Conservation (phyloP, 306 rosid species). For the Arachis stenosperma region DNA sequence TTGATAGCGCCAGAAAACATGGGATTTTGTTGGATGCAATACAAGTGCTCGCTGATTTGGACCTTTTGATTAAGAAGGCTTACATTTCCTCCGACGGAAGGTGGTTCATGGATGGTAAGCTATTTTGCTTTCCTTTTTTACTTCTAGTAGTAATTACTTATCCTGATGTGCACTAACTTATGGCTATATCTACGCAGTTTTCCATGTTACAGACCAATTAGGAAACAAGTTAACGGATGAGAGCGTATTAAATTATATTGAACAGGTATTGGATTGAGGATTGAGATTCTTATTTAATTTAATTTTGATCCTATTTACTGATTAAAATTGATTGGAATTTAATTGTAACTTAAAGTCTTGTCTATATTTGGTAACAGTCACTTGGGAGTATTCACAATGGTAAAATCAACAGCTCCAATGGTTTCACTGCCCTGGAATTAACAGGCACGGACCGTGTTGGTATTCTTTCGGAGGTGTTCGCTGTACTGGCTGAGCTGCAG, state of each 20-base stretch:
- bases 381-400: slow-evolving; percentile 67
- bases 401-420: slow-evolving; percentile 45
- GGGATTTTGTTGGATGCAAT: slow-evolving; percentile 92
- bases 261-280: slow-evolving; percentile 61
- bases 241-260: slow-evolving; percentile 75
- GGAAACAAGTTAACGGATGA: slow-evolving; percentile 89
- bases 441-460: slow-evolving; percentile 89
- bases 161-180: neutral
- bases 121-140: neutral
- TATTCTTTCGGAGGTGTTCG: slow-evolving; percentile 90
- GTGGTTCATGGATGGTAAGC: slow-evolving; percentile 98
- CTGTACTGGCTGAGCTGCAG: slow-evolving; percentile 74
- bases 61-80: slow-evolving; percentile 84
- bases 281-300: neutral
- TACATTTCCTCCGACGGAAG: slow-evolving; percentile 91
- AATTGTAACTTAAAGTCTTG: neutral
- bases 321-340: neutral
- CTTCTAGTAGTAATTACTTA: neutral
- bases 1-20: slow-evolving; percentile 88
- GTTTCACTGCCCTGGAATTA: slow-evolving; percentile 78
- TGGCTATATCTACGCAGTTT: slow-evolving; percentile 57
- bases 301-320: neutral
- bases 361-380: slow-evolving; percentile 53
- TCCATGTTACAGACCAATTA: slow-evolving; percentile 84
- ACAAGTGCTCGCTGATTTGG: slow-evolving; percentile 83